phyloP scores from a whole-genome alignment of 2,329 filamentous ascomycete genomes.

The Hirsutella rhossiliensis region DNA sequence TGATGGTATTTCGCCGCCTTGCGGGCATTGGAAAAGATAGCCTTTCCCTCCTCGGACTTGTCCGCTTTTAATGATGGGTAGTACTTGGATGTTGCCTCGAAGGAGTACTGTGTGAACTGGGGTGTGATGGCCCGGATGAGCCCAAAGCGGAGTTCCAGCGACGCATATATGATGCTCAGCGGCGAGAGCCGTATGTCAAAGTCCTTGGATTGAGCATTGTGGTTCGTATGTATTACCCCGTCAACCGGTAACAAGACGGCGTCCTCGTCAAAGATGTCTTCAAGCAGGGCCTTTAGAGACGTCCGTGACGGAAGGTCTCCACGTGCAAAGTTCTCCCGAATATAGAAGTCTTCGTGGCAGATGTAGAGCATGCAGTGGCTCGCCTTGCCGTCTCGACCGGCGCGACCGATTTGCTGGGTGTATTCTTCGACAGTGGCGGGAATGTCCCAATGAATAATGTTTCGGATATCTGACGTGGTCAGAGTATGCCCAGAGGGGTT shows the following conservation, averaged over 20 bases:
- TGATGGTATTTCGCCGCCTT: slow-evolving; percentile 29
- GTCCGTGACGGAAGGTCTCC: slow-evolving; percentile 43
- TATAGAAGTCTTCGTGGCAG: slow-evolving; percentile 42
- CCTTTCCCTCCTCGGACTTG: slow-evolving; percentile 26
- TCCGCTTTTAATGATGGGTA: slow-evolving; percentile 19
- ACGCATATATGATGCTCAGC: slow-evolving; percentile 42
- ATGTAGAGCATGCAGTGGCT: slow-evolving; percentile 47
- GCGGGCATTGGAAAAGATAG: slow-evolving; percentile 27
- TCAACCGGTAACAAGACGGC: not conserved
- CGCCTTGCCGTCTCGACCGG: slow-evolving; percentile 37
- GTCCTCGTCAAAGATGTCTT: slow-evolving; percentile 34
- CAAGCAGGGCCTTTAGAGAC: slow-evolving; percentile 34
- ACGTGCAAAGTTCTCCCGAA: slow-evolving; percentile 46
- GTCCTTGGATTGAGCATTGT: slow-evolving; percentile 30
- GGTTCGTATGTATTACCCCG: slow-evolving; percentile 23
- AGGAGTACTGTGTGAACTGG: slow-evolving; percentile 45
- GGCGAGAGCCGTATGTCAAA: slow-evolving; percentile 41
- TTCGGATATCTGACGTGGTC: slow-evolving; percentile 32
- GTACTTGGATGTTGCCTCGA: slow-evolving; percentile 23
- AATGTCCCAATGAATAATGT: slow-evolving; percentile 40
- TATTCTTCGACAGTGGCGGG: slow-evolving; percentile 42
- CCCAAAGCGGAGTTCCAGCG: slow-evolving; percentile 46
- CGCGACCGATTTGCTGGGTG: slow-evolving; percentile 44
- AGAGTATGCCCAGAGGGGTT: not conserved
- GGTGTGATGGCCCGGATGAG: slow-evolving; percentile 44